A percentile compares a stretch with the other conserved stretches of the same genome.
These are phyloP conservation scores for Posidonia oceanica DNA, from an alignment of 116 monocot species.

Conservation along the genomic window DNA sequence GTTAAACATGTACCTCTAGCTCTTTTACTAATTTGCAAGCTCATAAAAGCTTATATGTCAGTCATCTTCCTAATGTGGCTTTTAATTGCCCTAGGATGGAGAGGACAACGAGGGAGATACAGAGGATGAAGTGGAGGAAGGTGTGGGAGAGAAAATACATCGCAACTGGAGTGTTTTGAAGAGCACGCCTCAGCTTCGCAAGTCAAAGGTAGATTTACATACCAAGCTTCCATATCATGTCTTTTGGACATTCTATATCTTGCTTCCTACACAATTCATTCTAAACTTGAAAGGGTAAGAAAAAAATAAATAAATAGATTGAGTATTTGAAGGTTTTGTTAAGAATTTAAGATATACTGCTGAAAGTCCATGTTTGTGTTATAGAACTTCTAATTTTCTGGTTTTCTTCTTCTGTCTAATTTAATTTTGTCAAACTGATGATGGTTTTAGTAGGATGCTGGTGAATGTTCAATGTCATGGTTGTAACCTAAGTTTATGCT, in stretches of 20 bases:
- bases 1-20: conserved; percentile 5
- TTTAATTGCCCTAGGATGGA: conserved; percentile 20
- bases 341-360: no score
- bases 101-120: conserved; percentile 47
- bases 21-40: not conserved
- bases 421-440: no score
- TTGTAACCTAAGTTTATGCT: no score
- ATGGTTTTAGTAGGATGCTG: no score
- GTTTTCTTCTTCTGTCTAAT: no score
- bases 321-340: no score
- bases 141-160: conserved; percentile 47
- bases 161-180: conserved; percentile 90
- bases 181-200: conserved; percentile 50
- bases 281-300: no score
- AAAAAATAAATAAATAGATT: no score
- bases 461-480: no score
- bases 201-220: conserved; percentile 42
- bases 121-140: conserved; percentile 43
- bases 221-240: not conserved
- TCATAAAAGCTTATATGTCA: not conserved
- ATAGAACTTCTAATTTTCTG: no score
- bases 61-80: not conserved
- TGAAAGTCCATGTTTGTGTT: no score
- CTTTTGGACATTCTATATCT: not conserved
- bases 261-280: not conserved